Evolutionary conservation across 177 flowering plant species (phyloP), one percentile per base, ranked within the genome.

Genomic region (Vitis hybrid): DNA sequence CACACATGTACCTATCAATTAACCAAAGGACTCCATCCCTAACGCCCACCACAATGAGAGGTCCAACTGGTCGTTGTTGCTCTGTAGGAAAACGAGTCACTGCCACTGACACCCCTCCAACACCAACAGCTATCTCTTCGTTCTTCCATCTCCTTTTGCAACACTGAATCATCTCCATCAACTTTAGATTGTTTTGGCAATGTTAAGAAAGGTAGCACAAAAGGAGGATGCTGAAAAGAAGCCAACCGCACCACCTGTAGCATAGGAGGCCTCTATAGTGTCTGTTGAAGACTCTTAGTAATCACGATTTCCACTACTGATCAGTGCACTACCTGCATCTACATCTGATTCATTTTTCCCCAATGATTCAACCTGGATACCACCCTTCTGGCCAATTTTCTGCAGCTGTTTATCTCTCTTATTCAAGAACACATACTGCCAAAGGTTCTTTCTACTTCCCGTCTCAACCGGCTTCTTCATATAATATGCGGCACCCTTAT

Each of bases 21-120:
- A 95, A 85, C 99, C 98, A 95, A 52, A 95, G 90, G 69, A 93
- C 99, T 72, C 98, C 98, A 84, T 95, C 99, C 68, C 87, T 86
- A 45, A 95, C 98, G 69, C 99, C 99, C n/a, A 86, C 97, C 54
- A 95, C 87, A 58, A 95, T 81, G 54, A 95, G 93, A 55, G 99
- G 99, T 71, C 99, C 99, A 7, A 89, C 82, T 10, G 99, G 99
- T 67, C 99, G 91, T 76, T 88, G 93, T 79, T 95, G 99, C 81
- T 95, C 99, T 16, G 82, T 65, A 50, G 99, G 98, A 78, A 95
- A 95, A 60, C 99, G 93, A 74, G 98, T 93, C 70, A 90, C 94
- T 29, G 99, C 98, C 56, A 95, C 99, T 50, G 97, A 82, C 22
- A 95, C 97, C 7, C 99, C 99, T 60, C 99, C 99, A 69, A 98